Percentiles rank a stretch among this genome's conserved stretches.
phyloP scores from a whole-genome alignment of 192 early-diverging fungal species.

The Paraglomus brasilianum region DNA sequence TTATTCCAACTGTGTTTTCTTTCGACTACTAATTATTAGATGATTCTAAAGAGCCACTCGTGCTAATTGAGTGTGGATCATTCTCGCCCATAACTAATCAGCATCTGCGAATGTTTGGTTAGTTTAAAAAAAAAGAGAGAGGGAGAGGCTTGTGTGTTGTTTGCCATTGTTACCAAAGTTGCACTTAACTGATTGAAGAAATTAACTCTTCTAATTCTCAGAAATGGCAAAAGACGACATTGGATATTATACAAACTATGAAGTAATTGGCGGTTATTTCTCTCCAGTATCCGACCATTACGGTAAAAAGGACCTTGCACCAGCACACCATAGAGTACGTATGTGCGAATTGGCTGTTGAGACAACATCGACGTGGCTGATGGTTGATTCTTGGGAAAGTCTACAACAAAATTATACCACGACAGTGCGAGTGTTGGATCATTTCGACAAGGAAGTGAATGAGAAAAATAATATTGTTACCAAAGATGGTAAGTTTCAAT shows the following conservation, averaged over 20 bases:
- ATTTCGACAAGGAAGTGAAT: slow-evolving; percentile 92
- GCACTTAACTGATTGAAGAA: too few species aligned
- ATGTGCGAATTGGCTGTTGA: slow-evolving; percentile 92
- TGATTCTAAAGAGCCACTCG: slow-evolving; percentile 74
- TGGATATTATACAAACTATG: slow-evolving; percentile 66
- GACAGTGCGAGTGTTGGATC: slow-evolving; percentile 90
- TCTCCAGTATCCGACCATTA: slow-evolving; percentile 96
- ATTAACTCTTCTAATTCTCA: slow-evolving; percentile 34
- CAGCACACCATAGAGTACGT: slow-evolving; percentile 79
- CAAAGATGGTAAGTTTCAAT: slow-evolving; percentile 49
- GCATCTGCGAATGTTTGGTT: slow-evolving; percentile 99
- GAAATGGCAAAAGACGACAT: slow-evolving; percentile 96
- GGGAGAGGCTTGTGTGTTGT: neutral
- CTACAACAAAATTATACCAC: slow-evolving; percentile 74
- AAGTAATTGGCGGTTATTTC: slow-evolving; percentile 94
- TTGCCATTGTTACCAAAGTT: neutral
- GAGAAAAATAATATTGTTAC: slow-evolving; percentile 57
- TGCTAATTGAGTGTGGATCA: slow-evolving; percentile 94
- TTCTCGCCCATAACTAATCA: slow-evolving; percentile 97
- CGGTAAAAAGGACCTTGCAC: slow-evolving; percentile 86
- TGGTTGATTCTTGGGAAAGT: slow-evolving; percentile 96
- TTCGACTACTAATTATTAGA: too few species aligned
- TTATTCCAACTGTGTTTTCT: too few species aligned
- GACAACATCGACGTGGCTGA: slow-evolving; percentile 85
- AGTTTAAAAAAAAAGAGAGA: slow-evolving; percentile 23